Conservation (phyloP, 768 basidiomycete genomes). For the Pleurotus ostreatus region DNA sequence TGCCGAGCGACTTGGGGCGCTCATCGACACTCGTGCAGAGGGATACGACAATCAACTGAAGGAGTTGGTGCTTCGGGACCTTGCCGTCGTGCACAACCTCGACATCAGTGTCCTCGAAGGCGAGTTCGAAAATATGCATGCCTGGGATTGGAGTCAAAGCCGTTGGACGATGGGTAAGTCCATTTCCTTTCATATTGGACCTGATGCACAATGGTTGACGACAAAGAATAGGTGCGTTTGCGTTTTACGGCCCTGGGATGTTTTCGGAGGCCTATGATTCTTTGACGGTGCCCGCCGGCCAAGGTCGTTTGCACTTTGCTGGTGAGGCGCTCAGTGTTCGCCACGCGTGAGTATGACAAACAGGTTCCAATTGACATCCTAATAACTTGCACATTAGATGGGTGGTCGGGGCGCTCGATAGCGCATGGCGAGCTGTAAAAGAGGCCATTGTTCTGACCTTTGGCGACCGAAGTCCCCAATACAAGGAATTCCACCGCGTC, state of each 20-base stretch:
- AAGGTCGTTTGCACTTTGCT: slow-evolving; percentile 27
- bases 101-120: slow-evolving; percentile 14
- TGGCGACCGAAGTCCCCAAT: neutral
- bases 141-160: slow-evolving; percentile 31
- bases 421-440: slow-evolving; percentile 29
- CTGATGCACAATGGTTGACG: neutral
- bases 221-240: slow-evolving; percentile 30
- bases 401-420: slow-evolving; percentile 34
- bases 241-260: slow-evolving; percentile 35
- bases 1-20: slow-evolving; percentile 30
- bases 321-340: slow-evolving; percentile 32
- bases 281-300: slow-evolving; percentile 25
- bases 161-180: slow-evolving; percentile 29
- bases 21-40: slow-evolving; percentile 19
- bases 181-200: neutral
- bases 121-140: slow-evolving; percentile 17
- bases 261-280: slow-evolving; percentile 27
- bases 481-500: slow-evolving; percentile 15
- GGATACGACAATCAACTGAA: slow-evolving; percentile 18
- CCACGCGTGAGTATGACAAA: slow-evolving; percentile 20
- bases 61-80: slow-evolving; percentile 25
- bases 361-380: no score
- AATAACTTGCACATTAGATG: slow-evolving; percentile 19
- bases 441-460: slow-evolving; percentile 10
- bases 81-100: slow-evolving; percentile 24